These are phyloP conservation scores for Neonothopanus nambi DNA, from an alignment of 1,284 basidiomycete species.

Conservation along the genomic window DNA sequence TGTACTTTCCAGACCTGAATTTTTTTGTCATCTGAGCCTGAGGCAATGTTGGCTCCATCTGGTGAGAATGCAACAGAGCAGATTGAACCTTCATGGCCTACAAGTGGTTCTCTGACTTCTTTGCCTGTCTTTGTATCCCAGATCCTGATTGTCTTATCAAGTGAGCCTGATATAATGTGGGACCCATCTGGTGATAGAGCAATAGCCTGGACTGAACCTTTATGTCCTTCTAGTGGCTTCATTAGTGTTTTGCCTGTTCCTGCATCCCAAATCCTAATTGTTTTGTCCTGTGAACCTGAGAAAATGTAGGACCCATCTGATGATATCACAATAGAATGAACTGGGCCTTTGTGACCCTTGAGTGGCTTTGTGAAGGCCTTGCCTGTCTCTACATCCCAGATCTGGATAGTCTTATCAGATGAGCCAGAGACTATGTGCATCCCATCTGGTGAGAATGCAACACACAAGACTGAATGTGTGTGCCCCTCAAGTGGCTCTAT, in stretches of 20 bases:
- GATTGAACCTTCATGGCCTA: conserved; percentile 8
- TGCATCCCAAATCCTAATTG: neutral
- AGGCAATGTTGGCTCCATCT: conserved; percentile 23
- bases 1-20: neutral
- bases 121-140: conserved; percentile 20
- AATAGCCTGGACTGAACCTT: neutral
- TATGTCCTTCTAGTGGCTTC: neutral
- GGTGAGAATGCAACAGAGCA: conserved; percentile 26
- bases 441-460: conserved; percentile 1
- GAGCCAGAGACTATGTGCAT: conserved; percentile 2
- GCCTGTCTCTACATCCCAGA: conserved; percentile 4
- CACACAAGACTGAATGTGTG: neutral
- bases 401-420: neutral
- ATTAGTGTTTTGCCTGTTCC: neutral
- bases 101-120: neutral
- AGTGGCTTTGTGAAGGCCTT: neutral
- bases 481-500: neutral
- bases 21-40: too few species aligned
- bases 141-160: conserved; percentile 12
- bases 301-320: neutral
- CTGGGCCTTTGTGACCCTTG: neutral
- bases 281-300: neutral
- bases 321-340: neutral
- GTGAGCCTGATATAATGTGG: neutral
- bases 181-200: conserved; percentile 1